These are phyloP conservation scores for Solanum neorickii DNA, from an alignment of 257 asterid species.

Conservation along the genomic window DNA sequence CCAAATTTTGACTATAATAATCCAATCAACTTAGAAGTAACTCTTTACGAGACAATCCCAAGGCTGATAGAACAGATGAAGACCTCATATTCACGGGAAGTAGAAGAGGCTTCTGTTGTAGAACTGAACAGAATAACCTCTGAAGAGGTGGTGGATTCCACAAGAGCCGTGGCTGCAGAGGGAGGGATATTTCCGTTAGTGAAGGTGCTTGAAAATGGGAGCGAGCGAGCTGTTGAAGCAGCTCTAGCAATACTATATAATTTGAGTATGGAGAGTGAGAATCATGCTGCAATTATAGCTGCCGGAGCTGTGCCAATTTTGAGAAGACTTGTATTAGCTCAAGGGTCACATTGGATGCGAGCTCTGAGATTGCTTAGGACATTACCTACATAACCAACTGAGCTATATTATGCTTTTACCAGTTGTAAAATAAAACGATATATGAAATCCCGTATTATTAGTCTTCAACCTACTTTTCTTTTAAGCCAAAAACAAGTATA, in stretches of 20 bases:
- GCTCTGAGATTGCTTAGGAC: slow-evolving; percentile 72
- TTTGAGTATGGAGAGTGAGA: slow-evolving; percentile 71
- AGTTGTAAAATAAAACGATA: background rate
- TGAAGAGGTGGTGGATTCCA: slow-evolving; percentile 54
- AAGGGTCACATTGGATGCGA: slow-evolving; percentile 47
- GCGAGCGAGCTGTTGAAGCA: slow-evolving; percentile 49
- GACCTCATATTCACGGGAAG: slow-evolving; percentile 32
- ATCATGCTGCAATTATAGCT: slow-evolving; percentile 58
- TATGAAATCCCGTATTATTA: background rate
- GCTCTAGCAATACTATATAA: slow-evolving; percentile 51
- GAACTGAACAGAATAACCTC: slow-evolving; percentile 65
- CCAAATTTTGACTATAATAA: slow-evolving; percentile 19
- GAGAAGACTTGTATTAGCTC: slow-evolving; percentile 50
- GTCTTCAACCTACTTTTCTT: background rate
- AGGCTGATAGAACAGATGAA: slow-evolving; percentile 53
- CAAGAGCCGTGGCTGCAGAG: slow-evolving; percentile 36
- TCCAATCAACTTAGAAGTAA: slow-evolving; percentile 48
- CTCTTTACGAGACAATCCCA: slow-evolving; percentile 66
- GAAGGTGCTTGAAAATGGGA: slow-evolving; percentile 45
- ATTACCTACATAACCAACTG: slow-evolving; percentile 37
- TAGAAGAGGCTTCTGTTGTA: slow-evolving; percentile 52
- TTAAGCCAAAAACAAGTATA: background rate
- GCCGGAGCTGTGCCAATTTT: slow-evolving; percentile 70
- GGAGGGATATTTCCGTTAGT: slow-evolving; percentile 71
- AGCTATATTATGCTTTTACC: background rate